These are phyloP conservation scores for Kodamaea arcana DNA, from an alignment of 1,139 yeast genomes.

Conservation along the genomic window DNA sequence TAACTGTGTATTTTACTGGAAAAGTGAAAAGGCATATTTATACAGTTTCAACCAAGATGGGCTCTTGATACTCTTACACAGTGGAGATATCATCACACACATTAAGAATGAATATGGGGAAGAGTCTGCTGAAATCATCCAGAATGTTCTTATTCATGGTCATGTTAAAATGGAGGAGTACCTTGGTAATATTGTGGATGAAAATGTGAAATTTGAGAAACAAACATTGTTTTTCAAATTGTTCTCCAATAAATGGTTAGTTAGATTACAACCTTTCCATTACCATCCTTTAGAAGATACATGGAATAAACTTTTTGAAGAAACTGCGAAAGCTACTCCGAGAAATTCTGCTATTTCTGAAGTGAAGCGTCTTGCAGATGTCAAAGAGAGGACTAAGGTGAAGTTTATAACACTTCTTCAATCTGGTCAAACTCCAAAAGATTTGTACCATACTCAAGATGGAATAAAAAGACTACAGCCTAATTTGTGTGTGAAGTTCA, in stretches of 20 bases:
- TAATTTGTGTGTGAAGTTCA: conserved; percentile 54
- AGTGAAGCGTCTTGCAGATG: conserved; percentile 60
- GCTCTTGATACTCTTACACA: conserved; percentile 57
- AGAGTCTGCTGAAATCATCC: conserved; percentile 63
- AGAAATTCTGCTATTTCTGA: conserved; percentile 52
- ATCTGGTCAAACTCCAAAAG: conserved; percentile 25
- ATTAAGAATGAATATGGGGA: conserved; percentile 42
- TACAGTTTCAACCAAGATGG: conserved; percentile 68
- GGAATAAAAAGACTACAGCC: conserved; percentile 45
- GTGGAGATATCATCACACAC: conserved; percentile 69
- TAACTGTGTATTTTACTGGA: conserved; percentile 55
- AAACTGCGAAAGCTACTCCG: conserved; percentile 48
- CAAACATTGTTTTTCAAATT: conserved; percentile 42
- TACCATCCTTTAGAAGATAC: conserved; percentile 50
- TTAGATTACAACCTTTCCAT: conserved; percentile 39
- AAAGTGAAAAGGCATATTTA: conserved; percentile 41
- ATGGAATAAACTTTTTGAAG: conserved; percentile 53
- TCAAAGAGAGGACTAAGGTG: conserved; percentile 55
- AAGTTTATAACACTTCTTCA: conserved; percentile 38
- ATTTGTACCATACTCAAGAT: conserved; percentile 26
- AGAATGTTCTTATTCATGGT: conserved; percentile 62
- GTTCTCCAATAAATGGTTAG: conserved; percentile 56
- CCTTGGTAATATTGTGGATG: conserved; percentile 34
- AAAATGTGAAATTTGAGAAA: conserved; percentile 19
- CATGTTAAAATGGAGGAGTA: conserved; percentile 63